A percentile compares a stretch with the other conserved stretches of the same genome.
These are phyloP conservation scores for Neonectria punicea DNA, from an alignment of 2,329 filamentous ascomycete genomes.

Conservation along the genomic window DNA sequence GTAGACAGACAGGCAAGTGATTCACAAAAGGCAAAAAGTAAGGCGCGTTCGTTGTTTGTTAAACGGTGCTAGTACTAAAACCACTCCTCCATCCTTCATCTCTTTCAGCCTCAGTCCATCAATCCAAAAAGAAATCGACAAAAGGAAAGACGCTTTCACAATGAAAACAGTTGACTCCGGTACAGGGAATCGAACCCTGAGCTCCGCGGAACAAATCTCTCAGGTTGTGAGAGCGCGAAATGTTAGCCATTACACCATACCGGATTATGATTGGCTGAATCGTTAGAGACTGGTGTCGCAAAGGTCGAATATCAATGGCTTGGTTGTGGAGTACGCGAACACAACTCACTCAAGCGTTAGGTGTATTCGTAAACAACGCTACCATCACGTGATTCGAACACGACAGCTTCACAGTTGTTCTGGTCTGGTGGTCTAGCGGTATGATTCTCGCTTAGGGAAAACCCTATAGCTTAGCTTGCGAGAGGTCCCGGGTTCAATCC, in stretches of 20 bases:
- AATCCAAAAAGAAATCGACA: not conserved
- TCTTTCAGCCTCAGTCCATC: no score
- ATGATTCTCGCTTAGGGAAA: conserved; percentile 77
- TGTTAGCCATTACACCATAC: not conserved
- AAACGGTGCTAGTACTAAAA: no score
- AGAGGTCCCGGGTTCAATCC: conserved; percentile 60
- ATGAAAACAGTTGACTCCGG: not conserved
- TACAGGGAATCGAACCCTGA: not conserved
- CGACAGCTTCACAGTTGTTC: no score
- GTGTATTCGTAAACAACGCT: not conserved
- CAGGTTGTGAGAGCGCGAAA: not conserved
- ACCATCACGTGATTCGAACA: not conserved
- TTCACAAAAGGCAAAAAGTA: no score
- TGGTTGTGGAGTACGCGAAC: no score
- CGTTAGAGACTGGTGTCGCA: fast-evolving
- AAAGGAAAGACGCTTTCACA: not conserved
- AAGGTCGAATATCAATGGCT: not conserved
- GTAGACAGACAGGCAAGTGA: no score
- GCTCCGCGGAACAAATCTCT: not conserved
- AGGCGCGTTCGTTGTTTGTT: no score
- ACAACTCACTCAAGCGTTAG: no score
- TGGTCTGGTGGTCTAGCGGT: conserved; percentile 71
- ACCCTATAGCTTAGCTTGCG: conserved; percentile 53
- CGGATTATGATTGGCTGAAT: not conserved
- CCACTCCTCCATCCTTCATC: no score